A percentile compares a stretch with the other conserved stretches of the same genome.
Conservation (phyloP, 2,329 filamentous ascomycete genomes). For the Pleomassaria siparia region DNA sequence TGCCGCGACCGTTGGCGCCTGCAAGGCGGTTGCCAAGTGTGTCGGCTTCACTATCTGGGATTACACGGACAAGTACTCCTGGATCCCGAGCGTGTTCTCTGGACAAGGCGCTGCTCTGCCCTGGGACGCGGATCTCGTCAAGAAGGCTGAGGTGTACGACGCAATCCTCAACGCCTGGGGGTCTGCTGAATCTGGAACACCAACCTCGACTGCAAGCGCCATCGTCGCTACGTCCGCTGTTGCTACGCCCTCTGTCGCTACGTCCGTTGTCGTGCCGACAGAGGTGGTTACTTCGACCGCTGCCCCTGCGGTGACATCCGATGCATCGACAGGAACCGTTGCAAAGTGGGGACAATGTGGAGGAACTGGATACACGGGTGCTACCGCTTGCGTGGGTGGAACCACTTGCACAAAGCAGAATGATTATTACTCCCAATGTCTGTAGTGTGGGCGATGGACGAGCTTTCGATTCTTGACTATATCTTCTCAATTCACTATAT, state of each 20-base stretch:
- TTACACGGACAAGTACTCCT: constrained; percentile 50
- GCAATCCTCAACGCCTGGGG: constrained; percentile 23
- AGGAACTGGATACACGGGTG: constrained; percentile 16
- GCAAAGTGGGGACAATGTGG: constrained; percentile 28
- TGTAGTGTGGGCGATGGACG: not conserved
- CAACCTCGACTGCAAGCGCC: not conserved
- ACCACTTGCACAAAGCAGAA: constrained; percentile 13
- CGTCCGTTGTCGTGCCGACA: not conserved
- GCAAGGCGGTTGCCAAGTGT: constrained; percentile 57
- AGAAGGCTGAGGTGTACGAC: constrained; percentile 41
- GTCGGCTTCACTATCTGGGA: constrained; percentile 64
- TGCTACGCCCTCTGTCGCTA: too few species aligned
- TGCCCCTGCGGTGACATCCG: not conserved
- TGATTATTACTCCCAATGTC: constrained; percentile 16
- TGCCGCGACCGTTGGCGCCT: constrained; percentile 54
- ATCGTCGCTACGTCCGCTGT: not conserved
- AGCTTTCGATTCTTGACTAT: not conserved
- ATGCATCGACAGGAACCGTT: constrained; percentile 2
- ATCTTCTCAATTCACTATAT: not conserved
- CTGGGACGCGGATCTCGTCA: constrained; percentile 50
- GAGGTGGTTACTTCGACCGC: not conserved
- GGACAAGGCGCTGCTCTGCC: constrained; percentile 48
- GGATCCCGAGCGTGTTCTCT: constrained; percentile 47
- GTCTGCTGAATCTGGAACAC: constrained; percentile 1
- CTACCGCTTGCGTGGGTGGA: constrained; percentile 11